phyloP scores from a whole-genome alignment of 306 rosid genomes.

The Glycyrrhiza uralensis region DNA sequence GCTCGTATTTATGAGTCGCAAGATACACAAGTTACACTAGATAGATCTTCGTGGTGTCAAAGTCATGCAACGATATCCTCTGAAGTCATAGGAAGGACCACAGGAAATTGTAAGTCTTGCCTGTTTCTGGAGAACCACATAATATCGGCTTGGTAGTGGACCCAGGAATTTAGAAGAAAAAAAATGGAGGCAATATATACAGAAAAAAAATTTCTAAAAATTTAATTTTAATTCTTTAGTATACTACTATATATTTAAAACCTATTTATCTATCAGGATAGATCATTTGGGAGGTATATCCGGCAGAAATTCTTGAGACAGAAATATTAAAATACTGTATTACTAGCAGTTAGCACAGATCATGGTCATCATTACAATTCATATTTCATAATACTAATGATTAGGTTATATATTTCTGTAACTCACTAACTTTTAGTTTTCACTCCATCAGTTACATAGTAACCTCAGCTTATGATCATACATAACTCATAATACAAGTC shows the following conservation, averaged over 20 bases:
- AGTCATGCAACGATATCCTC: background rate
- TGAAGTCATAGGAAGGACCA: conserved; percentile 3
- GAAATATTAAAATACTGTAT: background rate
- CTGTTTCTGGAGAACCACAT: conserved; percentile 7
- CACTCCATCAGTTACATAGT: background rate
- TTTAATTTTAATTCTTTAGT: background rate
- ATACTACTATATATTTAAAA: background rate
- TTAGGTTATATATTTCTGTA: background rate
- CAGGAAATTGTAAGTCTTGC: background rate
- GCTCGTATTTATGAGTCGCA: background rate
- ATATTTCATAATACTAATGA: background rate
- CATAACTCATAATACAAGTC: background rate
- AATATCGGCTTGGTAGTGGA: conserved; percentile 11
- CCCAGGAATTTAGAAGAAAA: background rate
- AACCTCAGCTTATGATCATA: conserved; percentile 4
- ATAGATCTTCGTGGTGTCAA: background rate
- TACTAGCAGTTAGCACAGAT: background rate
- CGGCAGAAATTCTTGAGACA: background rate
- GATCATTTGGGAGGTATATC: background rate
- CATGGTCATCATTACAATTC: background rate
- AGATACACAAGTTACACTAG: background rate
- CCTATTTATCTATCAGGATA: background rate
- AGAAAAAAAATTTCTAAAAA: background rate
- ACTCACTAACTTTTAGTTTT: background rate
- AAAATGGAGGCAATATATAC: background rate